Evolutionary conservation across 1,284 basidiomycete species (phyloP), one percentile per base, ranked within the genome.

Genomic region (Thecaphora frezii): DNA sequence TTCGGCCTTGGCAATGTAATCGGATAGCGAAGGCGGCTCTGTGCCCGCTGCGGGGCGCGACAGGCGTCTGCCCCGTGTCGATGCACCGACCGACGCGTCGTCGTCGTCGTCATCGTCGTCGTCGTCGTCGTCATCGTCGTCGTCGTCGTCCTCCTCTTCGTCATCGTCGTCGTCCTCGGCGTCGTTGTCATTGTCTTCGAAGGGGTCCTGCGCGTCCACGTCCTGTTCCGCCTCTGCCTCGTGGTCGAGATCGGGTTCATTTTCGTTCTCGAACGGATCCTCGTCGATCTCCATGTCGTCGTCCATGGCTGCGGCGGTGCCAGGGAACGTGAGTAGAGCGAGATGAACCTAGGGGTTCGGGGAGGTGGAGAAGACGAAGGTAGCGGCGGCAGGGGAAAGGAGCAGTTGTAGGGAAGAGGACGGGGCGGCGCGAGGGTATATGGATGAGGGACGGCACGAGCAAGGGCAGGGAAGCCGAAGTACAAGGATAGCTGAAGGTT

Each of bases 211-310:
- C n/a, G n/a, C n/a, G n/a, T n/a, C n/a, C n/a, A n/a, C n/a, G n/a
- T 51, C 28, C 19, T 51, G 54, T 25, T 18, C 45, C 22, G 63
- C 57, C 14, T 58, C 47, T 18, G 56, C 58, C 24, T 66, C 56
- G 33, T 51, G 48, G 30, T 57, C 60, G n/a, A 51, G 46, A 14
- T 61, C 60, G 22, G 57, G 50, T 19, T 60, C 52, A 19, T 53
- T 57, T 25, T 63, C 52, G 38, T 55, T 51, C 44, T 66, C 58
- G 23, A 33, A 38, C 1, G 58, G 59, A 28, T 64, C 66, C n/a
- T 61, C 57, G 26, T 71, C 66, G 45, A 62, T 51, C 22, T 69
- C 58, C 49, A 66, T 57, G 28, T 69, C 62, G 50, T 68, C 61
- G 54, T 66, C 62, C 56, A 66, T 65, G 46, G 18, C 43, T 25